Percentiles rank a stretch among this genome's conserved stretches.
These are phyloP conservation scores for Colletotrichum cordylinicola DNA, from an alignment of 2,329 filamentous ascomycete genomes.

Conservation along the genomic window DNA sequence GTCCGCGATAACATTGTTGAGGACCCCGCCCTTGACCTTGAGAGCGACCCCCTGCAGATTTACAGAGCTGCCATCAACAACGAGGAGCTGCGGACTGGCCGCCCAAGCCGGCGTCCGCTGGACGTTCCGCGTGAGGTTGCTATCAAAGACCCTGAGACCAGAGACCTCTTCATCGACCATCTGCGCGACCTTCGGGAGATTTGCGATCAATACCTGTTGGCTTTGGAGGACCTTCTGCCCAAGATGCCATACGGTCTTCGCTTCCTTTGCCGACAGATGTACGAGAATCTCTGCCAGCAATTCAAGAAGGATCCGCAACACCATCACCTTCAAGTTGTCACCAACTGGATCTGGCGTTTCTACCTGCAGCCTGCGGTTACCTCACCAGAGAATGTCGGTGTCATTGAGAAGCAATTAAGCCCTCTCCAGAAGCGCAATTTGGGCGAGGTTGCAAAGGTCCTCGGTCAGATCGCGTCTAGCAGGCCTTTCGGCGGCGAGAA, in stretches of 20 bases:
- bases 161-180: constrained; percentile 91
- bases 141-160: constrained; percentile 94
- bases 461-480: constrained; percentile 87
- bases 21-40: constrained; percentile 87
- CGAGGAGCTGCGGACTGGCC: constrained; percentile 91
- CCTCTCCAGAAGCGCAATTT: constrained; percentile 94
- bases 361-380: constrained; percentile 90
- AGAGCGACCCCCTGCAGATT: constrained; percentile 97
- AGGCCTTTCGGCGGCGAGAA: constrained; percentile 93
- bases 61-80: constrained; percentile 96
- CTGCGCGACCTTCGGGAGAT: constrained; percentile 94
- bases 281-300: constrained; percentile 75
- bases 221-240: constrained; percentile 81
- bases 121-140: constrained; percentile 91
- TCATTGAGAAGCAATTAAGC: constrained; percentile 87
- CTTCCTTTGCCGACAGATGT: constrained; percentile 86
- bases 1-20: constrained; percentile 94
- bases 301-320: constrained; percentile 83
- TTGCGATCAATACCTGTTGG: constrained; percentile 85
- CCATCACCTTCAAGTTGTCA: constrained; percentile 81
- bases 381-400: constrained; percentile 91
- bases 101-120: constrained; percentile 78
- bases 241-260: constrained; percentile 93
- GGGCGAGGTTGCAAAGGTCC: constrained; percentile 87
- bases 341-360: constrained; percentile 91